Percentiles rank a stretch among this genome's conserved stretches.
These are phyloP conservation scores for Boletus sp. DNA, from an alignment of 768 basidiomycete genomes.

Conservation along the genomic window DNA sequence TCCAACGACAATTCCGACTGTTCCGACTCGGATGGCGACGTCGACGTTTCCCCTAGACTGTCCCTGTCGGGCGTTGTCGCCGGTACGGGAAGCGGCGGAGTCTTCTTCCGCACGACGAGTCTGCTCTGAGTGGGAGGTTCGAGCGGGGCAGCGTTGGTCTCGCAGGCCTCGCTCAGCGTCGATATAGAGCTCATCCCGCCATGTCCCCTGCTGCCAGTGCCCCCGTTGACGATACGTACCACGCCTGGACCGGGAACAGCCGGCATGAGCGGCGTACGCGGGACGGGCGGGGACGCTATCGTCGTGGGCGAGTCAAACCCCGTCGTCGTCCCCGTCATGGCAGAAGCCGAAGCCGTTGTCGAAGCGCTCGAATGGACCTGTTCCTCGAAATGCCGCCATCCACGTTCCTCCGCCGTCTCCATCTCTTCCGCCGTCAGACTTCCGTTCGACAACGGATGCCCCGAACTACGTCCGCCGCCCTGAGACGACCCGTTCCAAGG, in stretches of 20 bases:
- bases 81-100: slow-evolving; percentile 27
- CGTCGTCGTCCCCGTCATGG: slow-evolving; percentile 5
- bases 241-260: slow-evolving; percentile 7
- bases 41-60: background rate
- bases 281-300: slow-evolving; percentile 38
- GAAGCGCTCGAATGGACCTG: background rate
- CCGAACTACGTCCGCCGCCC: slow-evolving; percentile 33
- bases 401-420: slow-evolving; percentile 22
- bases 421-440: slow-evolving; percentile 23
- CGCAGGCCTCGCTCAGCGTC: slow-evolving; percentile 26
- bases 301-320: slow-evolving; percentile 39
- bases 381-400: slow-evolving; percentile 33
- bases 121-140: slow-evolving; percentile 29
- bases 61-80: background rate
- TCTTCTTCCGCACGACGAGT: slow-evolving; percentile 39
- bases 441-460: slow-evolving; percentile 17
- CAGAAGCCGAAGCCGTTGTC: background rate
- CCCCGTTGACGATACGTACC: slow-evolving; percentile 31
- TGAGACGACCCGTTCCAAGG: slow-evolving; percentile 40
- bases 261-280: slow-evolving; percentile 38
- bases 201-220: slow-evolving; percentile 20
- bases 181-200: slow-evolving; percentile 30
- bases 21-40: slow-evolving; percentile 29
- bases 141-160: slow-evolving; percentile 14
- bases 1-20: slow-evolving; percentile 39